Base-by-base conservation (phyloP, 805 yeast genomes). In the Ogataea kodamae region DNA sequence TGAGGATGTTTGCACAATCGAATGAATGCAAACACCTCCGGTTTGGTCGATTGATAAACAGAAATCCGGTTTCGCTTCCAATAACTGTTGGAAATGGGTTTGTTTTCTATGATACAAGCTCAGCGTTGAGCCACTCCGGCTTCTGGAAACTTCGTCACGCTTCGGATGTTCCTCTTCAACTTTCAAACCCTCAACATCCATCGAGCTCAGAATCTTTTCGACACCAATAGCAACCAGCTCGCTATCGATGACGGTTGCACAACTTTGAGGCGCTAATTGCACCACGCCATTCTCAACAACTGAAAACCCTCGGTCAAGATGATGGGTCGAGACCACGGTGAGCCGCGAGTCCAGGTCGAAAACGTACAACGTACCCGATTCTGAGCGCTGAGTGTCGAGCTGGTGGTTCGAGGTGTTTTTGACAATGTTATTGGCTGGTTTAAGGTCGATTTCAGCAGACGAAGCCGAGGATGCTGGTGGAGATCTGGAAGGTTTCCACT, bases 251-350 rank as follows among this genome's bases (percentile, higher is more conserved):
- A 71, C 43, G 1, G 54, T 28, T 3, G 57, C 50, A 12, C 51
- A 55, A 21, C 52, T 45, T 9, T 49, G 20, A 40, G 42, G 30
- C 4, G 18, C 28, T n/a, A 65, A 45, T 39, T 65, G 64, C 22
- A 65, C 42, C 4, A 70, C 59, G 1, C 80, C 81, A 76, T 85
- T 78, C 28, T 65, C 62, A 40, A 68, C 76, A 13, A 79, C 67
- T 27, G 70, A 70, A 35, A 70, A 72, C 23, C 73, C 77, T n/a
- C 70, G 72, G 22, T 72, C 78, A 33, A 68, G 59, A 41, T 78
- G 82, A 54, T 70, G 76, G 12, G 81, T 72, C 0, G 82, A 72
- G 85, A 89, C 87, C 0, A 82, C 70, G 18, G 87, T 64, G 26
- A 89, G 50, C 8, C 68, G 64, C 5, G 68, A 60, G 47, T 82